phyloP scores from a whole-genome alignment of 23 red algal genomes.

The Gracilaria domingensis region DNA sequence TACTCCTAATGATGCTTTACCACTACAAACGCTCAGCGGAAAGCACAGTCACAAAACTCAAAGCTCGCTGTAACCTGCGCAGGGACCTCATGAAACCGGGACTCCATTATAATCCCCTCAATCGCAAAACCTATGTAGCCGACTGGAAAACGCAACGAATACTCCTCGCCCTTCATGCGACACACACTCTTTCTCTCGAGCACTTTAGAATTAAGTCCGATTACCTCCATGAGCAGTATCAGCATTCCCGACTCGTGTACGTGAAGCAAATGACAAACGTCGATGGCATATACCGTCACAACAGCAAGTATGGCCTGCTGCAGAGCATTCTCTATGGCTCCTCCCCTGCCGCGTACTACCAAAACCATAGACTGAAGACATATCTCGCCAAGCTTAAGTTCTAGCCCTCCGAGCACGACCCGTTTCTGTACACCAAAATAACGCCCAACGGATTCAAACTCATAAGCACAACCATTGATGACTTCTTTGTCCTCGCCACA shows the following conservation, averaged over 20 bases:
- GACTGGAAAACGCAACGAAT: neutral
- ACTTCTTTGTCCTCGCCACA: neutral
- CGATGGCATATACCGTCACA: neutral
- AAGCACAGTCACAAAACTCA: neutral
- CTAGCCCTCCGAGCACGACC: neutral
- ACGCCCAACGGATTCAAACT: neutral
- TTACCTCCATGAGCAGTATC: neutral
- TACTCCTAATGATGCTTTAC: slow-evolving; percentile 20
- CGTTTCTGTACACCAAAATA: neutral
- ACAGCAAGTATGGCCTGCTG: neutral
- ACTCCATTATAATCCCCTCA: slow-evolving; percentile 29
- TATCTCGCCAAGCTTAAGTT: neutral
- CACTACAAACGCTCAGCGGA: slow-evolving; percentile 8
- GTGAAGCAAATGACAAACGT: neutral
- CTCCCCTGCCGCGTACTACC: neutral
- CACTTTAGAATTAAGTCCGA: slow-evolving; percentile 4
- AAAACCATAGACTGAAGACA: neutral
- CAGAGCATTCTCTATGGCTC: neutral
- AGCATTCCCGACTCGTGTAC: neutral
- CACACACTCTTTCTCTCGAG: neutral
- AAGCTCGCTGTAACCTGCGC: slow-evolving; percentile 11
- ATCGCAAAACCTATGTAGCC: neutral
- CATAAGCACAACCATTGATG: neutral
- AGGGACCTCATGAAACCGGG: slow-evolving; percentile 30
- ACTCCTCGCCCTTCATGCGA: neutral